Evolutionary conservation across 108 stramenopile genomes (phyloP).

Genomic region (Aurantiochytrium sp.): DNA sequence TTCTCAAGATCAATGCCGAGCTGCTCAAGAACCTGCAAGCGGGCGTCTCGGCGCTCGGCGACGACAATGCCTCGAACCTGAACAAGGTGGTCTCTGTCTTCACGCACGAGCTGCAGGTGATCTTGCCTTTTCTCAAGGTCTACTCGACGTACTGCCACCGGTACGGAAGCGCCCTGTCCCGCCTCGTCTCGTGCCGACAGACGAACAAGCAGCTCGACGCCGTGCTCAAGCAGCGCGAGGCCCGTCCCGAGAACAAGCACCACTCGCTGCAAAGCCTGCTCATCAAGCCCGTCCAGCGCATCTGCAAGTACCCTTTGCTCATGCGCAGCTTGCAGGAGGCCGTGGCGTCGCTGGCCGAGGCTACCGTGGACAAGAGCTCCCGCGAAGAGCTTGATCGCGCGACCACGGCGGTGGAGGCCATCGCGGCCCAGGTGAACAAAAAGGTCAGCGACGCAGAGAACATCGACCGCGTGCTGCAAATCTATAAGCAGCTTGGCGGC

Average conservation of each 20-base stretch:
- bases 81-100: not conserved
- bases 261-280: not conserved
- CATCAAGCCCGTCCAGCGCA: constrained; percentile 38
- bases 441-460: not conserved
- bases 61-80: not conserved
- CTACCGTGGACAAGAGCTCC: no score
- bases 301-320: constrained; percentile 36
- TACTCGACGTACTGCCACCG: constrained; percentile 20
- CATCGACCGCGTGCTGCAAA: not conserved
- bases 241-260: not conserved
- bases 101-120: not conserved
- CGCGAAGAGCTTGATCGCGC: not conserved
- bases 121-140: not conserved
- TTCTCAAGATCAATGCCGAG: constrained; percentile 12
- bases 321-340: not conserved
- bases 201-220: not conserved
- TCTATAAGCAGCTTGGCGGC: not conserved
- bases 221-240: not conserved
- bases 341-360: not conserved
- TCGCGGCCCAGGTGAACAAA: constrained; percentile 2
- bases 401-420: not conserved
- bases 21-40: not conserved
- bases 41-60: not conserved
- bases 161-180: not conserved
- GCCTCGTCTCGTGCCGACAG: not conserved